Evolutionary conservation across 176 grass and related monocot genomes (phyloP).

Genomic region (barley (Hordeum vulgare)): MorexV3_pseudomolecules_assembly NC_058518.1:511871501-511872000

Average conservation of each 20-base stretch:
- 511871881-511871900: slow-evolving; percentile 55
- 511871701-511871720: slow-evolving; percentile 31
- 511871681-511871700: slow-evolving; percentile 44
- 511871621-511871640: background rate
- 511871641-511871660: background rate
- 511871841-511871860: background rate
- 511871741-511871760: slow-evolving; percentile 2
- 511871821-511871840: slow-evolving; percentile 20
- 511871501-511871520: slow-evolving; percentile 41
- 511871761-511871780: background rate
- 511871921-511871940: background rate
- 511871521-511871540: background rate
- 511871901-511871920: slow-evolving; percentile 35
- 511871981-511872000: background rate
- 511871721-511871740: slow-evolving; percentile 26
- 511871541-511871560: background rate
- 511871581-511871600: background rate
- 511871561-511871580: background rate
- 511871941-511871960: background rate
- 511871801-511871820: slow-evolving; percentile 42
- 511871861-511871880: slow-evolving; percentile 17
- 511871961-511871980: background rate
- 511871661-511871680: slow-evolving; percentile 30
- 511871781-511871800: slow-evolving; percentile 21
- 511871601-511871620: background rate